Conservation (phyloP, 495 filamentous ascomycete species). For the Aspergillus carlsbadensis region DNA sequence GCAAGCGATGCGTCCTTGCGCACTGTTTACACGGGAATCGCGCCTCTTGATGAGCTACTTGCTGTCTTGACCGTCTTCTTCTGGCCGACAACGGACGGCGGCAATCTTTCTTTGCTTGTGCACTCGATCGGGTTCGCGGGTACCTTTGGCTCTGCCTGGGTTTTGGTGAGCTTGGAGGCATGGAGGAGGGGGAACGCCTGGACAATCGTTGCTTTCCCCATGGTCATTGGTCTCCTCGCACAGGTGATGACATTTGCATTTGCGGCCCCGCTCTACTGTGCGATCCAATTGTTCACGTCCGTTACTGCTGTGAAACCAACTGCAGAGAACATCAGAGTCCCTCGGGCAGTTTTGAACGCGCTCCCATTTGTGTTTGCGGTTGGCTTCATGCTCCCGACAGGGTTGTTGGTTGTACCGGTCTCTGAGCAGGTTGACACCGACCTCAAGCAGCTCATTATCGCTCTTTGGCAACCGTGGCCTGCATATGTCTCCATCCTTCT, state of each 20-base stretch:
- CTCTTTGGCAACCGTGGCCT: constrained; percentile 62
- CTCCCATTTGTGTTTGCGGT: constrained; percentile 49
- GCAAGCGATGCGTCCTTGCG: constrained; percentile 39
- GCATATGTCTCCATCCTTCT: constrained; percentile 42
- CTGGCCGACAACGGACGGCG: constrained; percentile 53
- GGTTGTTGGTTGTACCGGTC: constrained; percentile 52
- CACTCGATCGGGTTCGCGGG: constrained; percentile 52
- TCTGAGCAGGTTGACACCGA: constrained; percentile 42
- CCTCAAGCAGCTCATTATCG: constrained; percentile 56
- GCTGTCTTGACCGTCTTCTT: constrained; percentile 53
- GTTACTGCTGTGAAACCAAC: constrained; percentile 45
- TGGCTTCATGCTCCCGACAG: constrained; percentile 50
- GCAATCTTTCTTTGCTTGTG: constrained; percentile 40
- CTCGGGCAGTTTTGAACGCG: constrained; percentile 43
- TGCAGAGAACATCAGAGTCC: constrained; percentile 48
- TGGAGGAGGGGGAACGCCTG: constrained; percentile 55
- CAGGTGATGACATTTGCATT: constrained; percentile 56
- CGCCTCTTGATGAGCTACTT: constrained; percentile 46
- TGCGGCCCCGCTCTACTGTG: constrained; percentile 51
- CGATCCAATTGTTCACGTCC: constrained; percentile 53
- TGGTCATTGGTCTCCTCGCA: constrained; percentile 50
- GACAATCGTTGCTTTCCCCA: constrained; percentile 48
- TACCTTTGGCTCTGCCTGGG: constrained; percentile 56
- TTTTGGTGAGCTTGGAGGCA: constrained; percentile 54
- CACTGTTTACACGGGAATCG: constrained; percentile 51